Evolutionary conservation across 768 basidiomycete genomes (phyloP), one percentile per base, ranked within the genome.

Genomic region (Suillus ampliporus): DNA sequence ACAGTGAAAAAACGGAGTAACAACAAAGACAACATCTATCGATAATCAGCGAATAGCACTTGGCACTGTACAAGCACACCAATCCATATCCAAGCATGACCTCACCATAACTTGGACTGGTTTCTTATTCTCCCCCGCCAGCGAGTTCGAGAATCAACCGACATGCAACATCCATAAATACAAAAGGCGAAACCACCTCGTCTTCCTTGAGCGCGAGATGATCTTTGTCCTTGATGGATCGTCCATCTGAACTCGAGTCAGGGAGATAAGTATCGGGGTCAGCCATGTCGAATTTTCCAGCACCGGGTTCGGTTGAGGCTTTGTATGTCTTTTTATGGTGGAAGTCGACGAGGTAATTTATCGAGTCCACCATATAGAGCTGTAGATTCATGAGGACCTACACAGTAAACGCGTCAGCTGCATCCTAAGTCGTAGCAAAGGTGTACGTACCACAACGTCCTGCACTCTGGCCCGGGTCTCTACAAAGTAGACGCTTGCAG

Each of bases 371-470:
- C 84, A 94, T 92, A 75, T 99, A 99, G 43, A 99, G 84, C 69
- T 98, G 95, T 2, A 99, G 84, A 76, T 99, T 97, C 95, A 98
- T 98, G 40, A 97, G 82, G 7, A 97, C 88, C 95, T 96, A n/a
- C n/a, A n/a, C n/a, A n/a, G 70, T 1, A 54, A 61, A 43, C 8
- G 43, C 5, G n/a, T 61, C 34, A 17, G 13, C 40, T 54, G 61
- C 4, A 59, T 37, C 53, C 7, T 60, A 31, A 65, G 48, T 57
- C 23, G 9, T n/a, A 17, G 31, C 57, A 28, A 26, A 40, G 6
- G 17, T 17, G 17, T 35, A 65, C 91, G 58, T 75, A 97, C 97
- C 75, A 99, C 95, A 23, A 97, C 91, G 68, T 95, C 92, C 68
- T 94, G 88, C 37, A 96, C 89, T 66, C 94, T 79, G 19, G 92